phyloP scores from a whole-genome alignment of 129 eudicot genomes.

The Smallanthus sonchifolius region DNA sequence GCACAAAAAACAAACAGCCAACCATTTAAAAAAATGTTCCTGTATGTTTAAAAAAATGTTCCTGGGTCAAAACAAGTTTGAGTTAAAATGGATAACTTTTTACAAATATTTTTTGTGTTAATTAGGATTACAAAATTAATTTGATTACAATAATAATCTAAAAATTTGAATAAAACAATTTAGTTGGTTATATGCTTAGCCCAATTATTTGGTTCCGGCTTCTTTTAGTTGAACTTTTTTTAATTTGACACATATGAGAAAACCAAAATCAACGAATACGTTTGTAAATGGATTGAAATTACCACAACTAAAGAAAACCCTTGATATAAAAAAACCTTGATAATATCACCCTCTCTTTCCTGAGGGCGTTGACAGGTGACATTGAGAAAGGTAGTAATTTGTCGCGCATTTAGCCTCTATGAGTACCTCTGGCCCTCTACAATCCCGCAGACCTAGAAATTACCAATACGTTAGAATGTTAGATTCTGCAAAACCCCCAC shows the following conservation, averaged over 20 bases:
- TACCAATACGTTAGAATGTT: not conserved
- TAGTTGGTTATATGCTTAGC: not conserved
- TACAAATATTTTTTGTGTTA: not conserved
- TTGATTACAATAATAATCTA: not conserved
- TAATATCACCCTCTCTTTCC: conserved; percentile 77
- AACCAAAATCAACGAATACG: not conserved
- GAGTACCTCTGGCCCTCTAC: conserved; percentile 95
- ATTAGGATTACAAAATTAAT: not conserved
- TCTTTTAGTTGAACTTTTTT: not conserved
- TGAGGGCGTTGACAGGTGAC: conserved; percentile 94
- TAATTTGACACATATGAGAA: not conserved
- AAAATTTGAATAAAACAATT: not conserved
- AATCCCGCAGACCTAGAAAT: conserved; percentile 73
- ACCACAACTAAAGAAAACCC: not conserved
- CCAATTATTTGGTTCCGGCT: not conserved
- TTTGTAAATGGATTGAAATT: not conserved
- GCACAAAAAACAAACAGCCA: not conserved
- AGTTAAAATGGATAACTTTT: not conserved
- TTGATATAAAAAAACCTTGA: conserved; percentile 42
- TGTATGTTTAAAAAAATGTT: not conserved
- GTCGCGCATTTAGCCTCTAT: conserved; percentile 75
- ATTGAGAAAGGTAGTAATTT: conserved; percentile 81
- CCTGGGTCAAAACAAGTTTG: not conserved
- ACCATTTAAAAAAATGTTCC: too few species aligned
- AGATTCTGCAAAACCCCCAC: too few species aligned